Evolutionary conservation across 2,329 filamentous ascomycete genomes (phyloP), one percentile per base, ranked within the genome.

Genomic region (Fusarium irregulare): DNA sequence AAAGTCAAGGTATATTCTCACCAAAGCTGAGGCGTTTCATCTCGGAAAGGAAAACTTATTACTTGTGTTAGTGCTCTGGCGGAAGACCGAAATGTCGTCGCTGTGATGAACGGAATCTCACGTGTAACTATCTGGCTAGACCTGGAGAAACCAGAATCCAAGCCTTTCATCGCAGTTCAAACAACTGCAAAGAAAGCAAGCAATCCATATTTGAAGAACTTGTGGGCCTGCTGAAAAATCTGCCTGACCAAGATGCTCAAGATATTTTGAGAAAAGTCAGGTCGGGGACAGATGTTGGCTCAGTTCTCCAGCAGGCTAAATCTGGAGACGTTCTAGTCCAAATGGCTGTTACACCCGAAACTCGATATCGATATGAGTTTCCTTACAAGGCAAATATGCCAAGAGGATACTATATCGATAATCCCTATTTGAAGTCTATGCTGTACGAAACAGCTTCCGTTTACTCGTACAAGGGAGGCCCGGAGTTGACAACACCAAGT

Each of bases 311-410:
- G 16, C 78, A 80, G 28, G 73, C 80, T 46, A 75, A 73, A 44
- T 75, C 76, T 21, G 82, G 81, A 11, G 76, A 81, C 58, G 30
- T 80, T 7, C 64, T 83, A 6, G 62, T 83, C 7, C 80, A 83
- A 58, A 76, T 82, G 56, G 72, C 78, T 1, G 65, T 82, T 4
- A 61, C 71, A 0, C 80, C 81, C 7, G 80, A 83, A 64, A 75
- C 79, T 3, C 72, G 79, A 2, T 76, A 77, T 21, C 80, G 80
- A 42, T 83, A 81, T 44, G 77, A 79, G 46, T 81, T 84, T 37
- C 82, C 80, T 0, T 81, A 81, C 46, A 42, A 51, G 6, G 18
- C 65, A 1, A 51, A 71, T 8, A 76, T 78, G 72, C 76, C 73
- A 0, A 50, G 37, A 6, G 46, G 47, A 4, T 53, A 54, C 18